Evolutionary conservation across 164 flowering plant genomes (phyloP).

Genomic region (Tetrastigma voinierianum): DNA sequence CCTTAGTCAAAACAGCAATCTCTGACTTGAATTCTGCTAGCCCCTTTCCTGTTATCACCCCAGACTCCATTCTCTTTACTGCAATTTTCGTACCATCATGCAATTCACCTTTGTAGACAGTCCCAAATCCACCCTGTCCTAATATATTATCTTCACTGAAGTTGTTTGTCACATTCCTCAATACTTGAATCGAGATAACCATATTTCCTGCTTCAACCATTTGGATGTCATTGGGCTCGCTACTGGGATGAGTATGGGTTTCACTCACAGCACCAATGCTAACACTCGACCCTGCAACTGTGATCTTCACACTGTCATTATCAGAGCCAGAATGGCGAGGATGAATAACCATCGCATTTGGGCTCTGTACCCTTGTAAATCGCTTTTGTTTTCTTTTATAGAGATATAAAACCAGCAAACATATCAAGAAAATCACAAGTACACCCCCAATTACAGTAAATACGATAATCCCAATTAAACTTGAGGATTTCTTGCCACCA

Average conservation of each 20-base stretch:
- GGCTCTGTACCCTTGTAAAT: constrained; percentile 55
- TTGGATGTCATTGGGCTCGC: constrained; percentile 55
- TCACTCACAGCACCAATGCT: constrained; percentile 57
- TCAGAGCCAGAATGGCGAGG: constrained; percentile 74
- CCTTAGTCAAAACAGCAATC: constrained; percentile 76
- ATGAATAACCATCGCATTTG: constrained; percentile 59
- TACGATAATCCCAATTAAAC: constrained; percentile 31
- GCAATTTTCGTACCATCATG: constrained; percentile 83
- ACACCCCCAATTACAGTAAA: constrained; percentile 42
- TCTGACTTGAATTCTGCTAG: constrained; percentile 65
- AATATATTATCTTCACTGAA: constrained; percentile 60
- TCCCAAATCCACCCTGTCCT: constrained; percentile 74
- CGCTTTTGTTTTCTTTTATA: constrained; percentile 52
- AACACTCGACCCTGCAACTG: constrained; percentile 72
- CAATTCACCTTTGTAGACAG: constrained; percentile 70
- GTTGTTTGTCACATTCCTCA: constrained; percentile 59
- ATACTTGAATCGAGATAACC: constrained; percentile 75
- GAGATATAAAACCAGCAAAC: constrained; percentile 40
- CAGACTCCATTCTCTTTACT: constrained; percentile 75
- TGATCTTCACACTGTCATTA: constrained; percentile 63
- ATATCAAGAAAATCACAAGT: constrained; percentile 34
- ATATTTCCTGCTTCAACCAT: constrained; percentile 77
- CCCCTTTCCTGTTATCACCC: constrained; percentile 58
- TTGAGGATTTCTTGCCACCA: constrained; percentile 31
- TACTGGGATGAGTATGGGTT: constrained; percentile 32